A percentile compares a stretch with the other conserved stretches of the same genome.
These are phyloP conservation scores for Syzygium aromaticum DNA, from an alignment of 345 rosid genomes.

Conservation along the genomic window DNA sequence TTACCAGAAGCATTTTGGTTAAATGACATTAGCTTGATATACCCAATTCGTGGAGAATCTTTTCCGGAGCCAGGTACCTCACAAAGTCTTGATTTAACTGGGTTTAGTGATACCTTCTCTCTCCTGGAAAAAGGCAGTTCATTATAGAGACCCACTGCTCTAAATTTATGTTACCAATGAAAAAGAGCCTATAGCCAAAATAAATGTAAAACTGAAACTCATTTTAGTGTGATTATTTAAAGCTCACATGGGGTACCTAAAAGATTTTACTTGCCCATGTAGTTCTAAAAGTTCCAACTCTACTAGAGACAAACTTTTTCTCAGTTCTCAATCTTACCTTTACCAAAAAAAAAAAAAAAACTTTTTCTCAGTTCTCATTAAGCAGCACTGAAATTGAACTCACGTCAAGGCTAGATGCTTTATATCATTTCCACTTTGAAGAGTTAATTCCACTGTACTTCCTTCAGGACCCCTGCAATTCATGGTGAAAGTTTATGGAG, in stretches of 20 bases:
- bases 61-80: constrained; percentile 61
- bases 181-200: neutral
- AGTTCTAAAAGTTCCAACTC: neutral
- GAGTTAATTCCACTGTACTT: constrained; percentile 66
- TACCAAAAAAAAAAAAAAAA: no score
- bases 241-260: neutral
- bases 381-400: constrained; percentile 1
- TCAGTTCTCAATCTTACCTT: neutral
- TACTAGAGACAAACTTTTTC: neutral
- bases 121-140: constrained; percentile 40
- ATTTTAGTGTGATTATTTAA: neutral
- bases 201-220: neutral
- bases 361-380: neutral
- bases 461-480: constrained; percentile 90
- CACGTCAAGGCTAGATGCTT: constrained; percentile 68
- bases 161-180: neutral
- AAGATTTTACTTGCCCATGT: neutral
- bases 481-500: neutral
- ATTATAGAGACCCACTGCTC: neutral
- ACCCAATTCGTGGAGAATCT: constrained; percentile 69
- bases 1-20: constrained; percentile 86
- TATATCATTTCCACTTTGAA: constrained; percentile 66
- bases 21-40: constrained; percentile 79
- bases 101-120: constrained; percentile 75
- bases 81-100: constrained; percentile 83